A percentile compares a stretch with the other conserved stretches of the same genome.
These are phyloP conservation scores for Calonectria multiphialidica DNA, from an alignment of 2,329 filamentous ascomycete genomes.

Conservation along the genomic window DNA sequence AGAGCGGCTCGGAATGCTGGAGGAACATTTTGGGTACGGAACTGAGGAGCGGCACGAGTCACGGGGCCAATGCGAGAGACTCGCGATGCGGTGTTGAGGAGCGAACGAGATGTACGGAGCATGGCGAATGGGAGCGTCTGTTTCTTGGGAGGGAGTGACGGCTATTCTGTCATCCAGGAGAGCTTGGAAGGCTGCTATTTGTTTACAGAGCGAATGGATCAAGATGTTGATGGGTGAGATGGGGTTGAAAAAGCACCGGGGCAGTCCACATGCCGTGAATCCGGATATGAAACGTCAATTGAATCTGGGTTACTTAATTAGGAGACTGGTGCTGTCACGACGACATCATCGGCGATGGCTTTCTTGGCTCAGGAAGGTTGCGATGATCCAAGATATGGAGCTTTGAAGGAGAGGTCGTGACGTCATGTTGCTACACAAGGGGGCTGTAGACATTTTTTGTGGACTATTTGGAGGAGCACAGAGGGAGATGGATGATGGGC, in stretches of 20 bases:
- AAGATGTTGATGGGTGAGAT: background rate
- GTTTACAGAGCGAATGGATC: background rate
- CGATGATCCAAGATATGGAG: constrained; percentile 22
- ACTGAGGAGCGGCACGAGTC: constrained; percentile 14
- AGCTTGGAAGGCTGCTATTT: background rate
- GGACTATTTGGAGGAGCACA: background rate
- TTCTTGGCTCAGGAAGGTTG: constrained; percentile 7
- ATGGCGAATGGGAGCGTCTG: constrained; percentile 32
- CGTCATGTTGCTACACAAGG: constrained; percentile 36
- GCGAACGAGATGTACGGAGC: constrained; percentile 45
- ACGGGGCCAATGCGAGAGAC: constrained; percentile 13
- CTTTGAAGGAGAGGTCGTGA: constrained; percentile 34
- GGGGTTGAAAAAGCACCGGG: background rate
- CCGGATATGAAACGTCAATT: constrained; percentile 13
- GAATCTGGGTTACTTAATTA: constrained; percentile 4
- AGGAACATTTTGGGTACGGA: constrained; percentile 25
- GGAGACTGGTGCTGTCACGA: constrained; percentile 31
- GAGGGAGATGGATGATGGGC: background rate
- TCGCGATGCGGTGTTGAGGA: constrained; percentile 39
- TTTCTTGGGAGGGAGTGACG: background rate
- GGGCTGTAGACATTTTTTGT: background rate
- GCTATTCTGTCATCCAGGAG: background rate
- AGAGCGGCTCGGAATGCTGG: constrained; percentile 30
- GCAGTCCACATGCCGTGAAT: background rate
- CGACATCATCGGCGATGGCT: constrained; percentile 39